Conservation (phyloP, 225 moss, liverwort and hornwort genomes). For the Antitrichia curtipendula region DNA sequence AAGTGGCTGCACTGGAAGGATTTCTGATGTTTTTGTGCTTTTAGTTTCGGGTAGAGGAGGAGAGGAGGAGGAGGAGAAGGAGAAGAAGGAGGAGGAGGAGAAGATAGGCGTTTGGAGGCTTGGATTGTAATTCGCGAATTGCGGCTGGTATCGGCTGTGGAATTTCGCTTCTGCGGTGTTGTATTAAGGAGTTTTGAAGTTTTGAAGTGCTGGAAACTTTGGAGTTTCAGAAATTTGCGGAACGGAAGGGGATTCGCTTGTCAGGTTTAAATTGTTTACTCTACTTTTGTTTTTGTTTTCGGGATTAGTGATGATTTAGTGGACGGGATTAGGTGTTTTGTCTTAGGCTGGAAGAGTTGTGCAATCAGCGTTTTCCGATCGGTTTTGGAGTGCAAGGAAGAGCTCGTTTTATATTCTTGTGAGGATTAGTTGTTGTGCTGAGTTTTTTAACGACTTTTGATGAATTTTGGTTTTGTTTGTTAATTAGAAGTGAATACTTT, state of each 20-base stretch:
- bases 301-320: not conserved
- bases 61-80: not conserved
- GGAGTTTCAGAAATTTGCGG: not conserved
- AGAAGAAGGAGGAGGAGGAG: not conserved
- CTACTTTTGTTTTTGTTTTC: not conserved
- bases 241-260: not conserved
- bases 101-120: not conserved
- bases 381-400: not conserved
- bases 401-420: not conserved
- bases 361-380: not conserved
- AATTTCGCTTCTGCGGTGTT: not conserved
- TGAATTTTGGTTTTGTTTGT: not conserved
- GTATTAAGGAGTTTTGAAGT: not conserved
- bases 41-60: not conserved
- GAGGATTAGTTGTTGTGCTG: not conserved
- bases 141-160: not conserved
- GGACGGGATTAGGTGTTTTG: not conserved
- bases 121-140: not conserved
- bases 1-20: not conserved
- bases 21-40: not conserved
- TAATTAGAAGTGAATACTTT: not conserved
- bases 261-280: not conserved
- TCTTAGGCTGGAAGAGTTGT: not conserved
- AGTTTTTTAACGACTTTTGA: not conserved
- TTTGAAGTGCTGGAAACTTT: not conserved